phyloP scores from a whole-genome alignment of 1,284 basidiomycete genomes.

The Irpex lacteus region DNA sequence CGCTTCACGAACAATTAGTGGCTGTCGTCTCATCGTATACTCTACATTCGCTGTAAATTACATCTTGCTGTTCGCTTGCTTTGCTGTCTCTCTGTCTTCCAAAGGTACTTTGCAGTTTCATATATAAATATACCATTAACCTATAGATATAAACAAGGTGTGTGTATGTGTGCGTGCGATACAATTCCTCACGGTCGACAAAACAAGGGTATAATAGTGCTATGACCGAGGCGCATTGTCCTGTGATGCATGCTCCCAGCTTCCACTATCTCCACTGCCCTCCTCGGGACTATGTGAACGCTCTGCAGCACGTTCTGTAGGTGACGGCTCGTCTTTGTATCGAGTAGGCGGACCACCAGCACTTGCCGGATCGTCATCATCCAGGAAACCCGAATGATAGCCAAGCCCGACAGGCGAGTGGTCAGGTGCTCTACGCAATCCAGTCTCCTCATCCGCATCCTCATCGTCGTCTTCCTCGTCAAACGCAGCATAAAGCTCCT shows the following conservation, averaged over 20 bases:
- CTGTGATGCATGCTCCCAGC: slow-evolving; percentile 71
- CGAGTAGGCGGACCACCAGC: slow-evolving; percentile 32
- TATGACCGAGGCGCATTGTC: slow-evolving; percentile 25
- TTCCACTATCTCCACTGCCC: slow-evolving; percentile 46
- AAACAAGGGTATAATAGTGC: not conserved
- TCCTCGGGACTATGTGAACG: slow-evolving; percentile 37
- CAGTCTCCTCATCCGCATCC: slow-evolving; percentile 67
- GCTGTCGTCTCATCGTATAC: slow-evolving; percentile 15
- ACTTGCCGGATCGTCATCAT: slow-evolving; percentile 55
- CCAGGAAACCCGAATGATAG: slow-evolving; percentile 65
- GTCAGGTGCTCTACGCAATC: slow-evolving; percentile 36
- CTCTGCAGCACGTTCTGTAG: slow-evolving; percentile 2
- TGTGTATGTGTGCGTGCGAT: slow-evolving; percentile 2
- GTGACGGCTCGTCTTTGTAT: slow-evolving; percentile 62
- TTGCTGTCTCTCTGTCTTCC: slow-evolving; percentile 17
- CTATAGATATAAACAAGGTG: slow-evolving; percentile 14
- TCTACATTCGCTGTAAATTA: slow-evolving; percentile 12
- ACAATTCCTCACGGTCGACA: not conserved
- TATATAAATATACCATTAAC: slow-evolving; percentile 27
- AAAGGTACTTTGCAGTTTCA: slow-evolving; percentile 26
- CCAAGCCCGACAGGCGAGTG: slow-evolving; percentile 31
- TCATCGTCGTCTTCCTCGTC: slow-evolving; percentile 79
- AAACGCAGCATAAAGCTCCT: slow-evolving; percentile 91
- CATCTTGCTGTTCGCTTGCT: slow-evolving; percentile 19
- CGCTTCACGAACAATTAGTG: slow-evolving; percentile 39